Evolutionary conservation across 352 stramenopile species (phyloP).

Genomic region (Globisporangium cystogenes): DNA sequence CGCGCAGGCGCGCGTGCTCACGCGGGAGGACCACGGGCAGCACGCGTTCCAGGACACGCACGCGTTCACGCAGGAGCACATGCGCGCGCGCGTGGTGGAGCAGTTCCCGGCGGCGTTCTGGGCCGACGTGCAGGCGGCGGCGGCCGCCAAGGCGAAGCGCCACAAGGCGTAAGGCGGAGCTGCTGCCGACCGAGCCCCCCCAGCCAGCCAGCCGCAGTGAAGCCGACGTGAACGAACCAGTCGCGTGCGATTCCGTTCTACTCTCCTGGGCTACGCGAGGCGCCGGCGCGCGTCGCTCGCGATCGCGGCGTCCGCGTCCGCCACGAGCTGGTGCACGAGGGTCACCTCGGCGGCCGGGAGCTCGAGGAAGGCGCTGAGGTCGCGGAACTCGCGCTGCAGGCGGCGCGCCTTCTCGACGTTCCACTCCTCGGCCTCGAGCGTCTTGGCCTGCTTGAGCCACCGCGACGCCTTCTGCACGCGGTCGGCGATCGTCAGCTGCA

Average conservation of each 20-base stretch:
- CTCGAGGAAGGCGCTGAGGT: slow-evolving; percentile 61
- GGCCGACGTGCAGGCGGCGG: slow-evolving; percentile 43
- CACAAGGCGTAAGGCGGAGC: too few relatives aligned
- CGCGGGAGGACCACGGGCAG: slow-evolving; percentile 43
- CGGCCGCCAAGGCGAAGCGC: background rate
- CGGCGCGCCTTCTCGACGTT: slow-evolving; percentile 47
- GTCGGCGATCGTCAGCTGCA: slow-evolving; percentile 68
- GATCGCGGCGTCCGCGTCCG: slow-evolving; percentile 5
- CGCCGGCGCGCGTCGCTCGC: slow-evolving; percentile 16
- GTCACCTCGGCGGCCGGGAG: slow-evolving; percentile 60
- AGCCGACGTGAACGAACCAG: too few relatives aligned
- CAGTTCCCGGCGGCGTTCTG: slow-evolving; percentile 57
- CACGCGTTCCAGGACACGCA: slow-evolving; percentile 47
- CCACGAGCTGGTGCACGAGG: slow-evolving; percentile 39
- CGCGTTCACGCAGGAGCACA: slow-evolving; percentile 49
- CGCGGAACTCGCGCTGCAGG: slow-evolving; percentile 36
- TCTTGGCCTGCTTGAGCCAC: slow-evolving; percentile 66
- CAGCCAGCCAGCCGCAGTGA: too few relatives aligned
- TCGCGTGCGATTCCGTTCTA: background rate
- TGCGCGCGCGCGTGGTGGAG: slow-evolving; percentile 52
- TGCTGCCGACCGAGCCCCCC: too few relatives aligned
- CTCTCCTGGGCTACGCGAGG: slow-evolving; percentile 1
- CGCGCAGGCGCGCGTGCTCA: slow-evolving; percentile 35
- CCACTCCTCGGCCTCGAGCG: slow-evolving; percentile 61
- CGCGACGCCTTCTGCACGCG: slow-evolving; percentile 49